Base-by-base conservation (phyloP, 1,139 yeast genomes). In the Yamadazyma dushanensis region DNA sequence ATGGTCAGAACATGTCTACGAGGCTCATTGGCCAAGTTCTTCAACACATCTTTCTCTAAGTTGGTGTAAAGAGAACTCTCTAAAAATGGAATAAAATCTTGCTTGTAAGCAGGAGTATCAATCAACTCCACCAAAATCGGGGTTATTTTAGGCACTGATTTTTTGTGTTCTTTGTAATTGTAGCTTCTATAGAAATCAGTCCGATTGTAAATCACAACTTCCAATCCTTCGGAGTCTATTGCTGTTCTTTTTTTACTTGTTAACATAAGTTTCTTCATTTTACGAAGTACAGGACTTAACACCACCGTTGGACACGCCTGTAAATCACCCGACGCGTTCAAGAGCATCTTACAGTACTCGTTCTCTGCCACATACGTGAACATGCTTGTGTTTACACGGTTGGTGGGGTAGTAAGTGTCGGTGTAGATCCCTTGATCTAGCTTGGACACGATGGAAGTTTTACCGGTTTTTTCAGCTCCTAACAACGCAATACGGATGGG, bases 101-200 rank as follows among this genome's bases (percentile, higher is more conserved):
- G 76, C 34, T 78, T 75, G 53, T 79, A 82, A 2, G 83, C 78
- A 0, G 89, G 88, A 0, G 90, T 80, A 49, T 84, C 94, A 3
- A 83, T 76, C 26, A 83, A 60, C 50, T 84, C 94, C 5, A 82
- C 64, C 23, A 79, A 55, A 7, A 83, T 73, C 0, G 89, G 86
- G 0, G 83, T 65, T 9, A 76, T 61, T 3, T 57, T 56, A 0
- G 84, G 83, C 38, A 69, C 59, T 3, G n/a, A 6, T 5, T 14
- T 26, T n/a, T 16, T 30, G 10, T 29, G 18, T 8, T 17, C 26
- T 17, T 44, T 39, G 31, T 32, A 42, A 25, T 40, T 46, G 39
- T 50, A 57, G 6, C 53, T 51, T 6, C 46, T 43, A 41, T 61
- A 67, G 41, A 52, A 56, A 3, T 52, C 54, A 35, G 60, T 62